Evolutionary conservation across 805 yeast species (phyloP).

Genomic region (Wickerhamomyces rabaulensis): DNA sequence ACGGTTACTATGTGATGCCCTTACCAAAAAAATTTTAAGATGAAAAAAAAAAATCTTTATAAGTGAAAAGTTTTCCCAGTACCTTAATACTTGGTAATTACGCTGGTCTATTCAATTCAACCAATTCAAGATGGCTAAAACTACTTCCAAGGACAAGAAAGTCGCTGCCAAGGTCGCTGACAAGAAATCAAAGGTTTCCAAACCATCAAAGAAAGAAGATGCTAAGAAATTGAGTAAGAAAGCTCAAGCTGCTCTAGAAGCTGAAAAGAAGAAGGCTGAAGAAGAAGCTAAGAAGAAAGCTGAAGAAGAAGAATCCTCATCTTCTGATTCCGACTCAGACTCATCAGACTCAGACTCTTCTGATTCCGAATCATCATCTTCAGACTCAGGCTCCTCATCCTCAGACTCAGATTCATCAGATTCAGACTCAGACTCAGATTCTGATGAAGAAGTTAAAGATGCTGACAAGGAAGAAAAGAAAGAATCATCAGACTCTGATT

Average conservation of each 20-base stretch:
- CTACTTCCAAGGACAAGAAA: slow-evolving; percentile 16
- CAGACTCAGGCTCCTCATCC: slow-evolving; percentile 15
- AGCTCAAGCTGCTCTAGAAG: slow-evolving; percentile 16
- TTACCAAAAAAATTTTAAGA: slow-evolving; percentile 3
- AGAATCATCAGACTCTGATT: slow-evolving; percentile 4
- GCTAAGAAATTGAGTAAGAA: slow-evolving; percentile 23
- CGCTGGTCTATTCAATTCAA: not conserved
- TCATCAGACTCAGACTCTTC: slow-evolving; percentile 19
- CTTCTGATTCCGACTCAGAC: slow-evolving; percentile 3
- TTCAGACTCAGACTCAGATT: slow-evolving; percentile 16
- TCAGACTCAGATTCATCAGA: slow-evolving; percentile 22
- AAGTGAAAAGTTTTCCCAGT: slow-evolving; percentile 1
- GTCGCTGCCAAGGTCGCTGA: slow-evolving; percentile 10
- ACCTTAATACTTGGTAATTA: not conserved
- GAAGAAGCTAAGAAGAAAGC: slow-evolving; percentile 22
- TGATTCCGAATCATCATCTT: slow-evolving; percentile 21
- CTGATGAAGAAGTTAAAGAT: slow-evolving; percentile 13
- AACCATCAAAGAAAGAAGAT: slow-evolving; percentile 25
- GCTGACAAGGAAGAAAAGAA: slow-evolving; percentile 8
- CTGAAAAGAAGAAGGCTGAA: slow-evolving; percentile 21
- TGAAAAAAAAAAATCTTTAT: slow-evolving; percentile 11
- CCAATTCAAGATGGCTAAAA: slow-evolving; percentile 18
- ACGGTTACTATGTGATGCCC: slow-evolving; percentile 16
- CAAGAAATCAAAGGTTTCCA: slow-evolving; percentile 20
- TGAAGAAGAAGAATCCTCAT: slow-evolving; percentile 18